Evolutionary conservation across 164 flowering plant genomes (phyloP), one percentile per base, ranked within the genome.

Genomic region (Buxus sempervirens): DNA sequence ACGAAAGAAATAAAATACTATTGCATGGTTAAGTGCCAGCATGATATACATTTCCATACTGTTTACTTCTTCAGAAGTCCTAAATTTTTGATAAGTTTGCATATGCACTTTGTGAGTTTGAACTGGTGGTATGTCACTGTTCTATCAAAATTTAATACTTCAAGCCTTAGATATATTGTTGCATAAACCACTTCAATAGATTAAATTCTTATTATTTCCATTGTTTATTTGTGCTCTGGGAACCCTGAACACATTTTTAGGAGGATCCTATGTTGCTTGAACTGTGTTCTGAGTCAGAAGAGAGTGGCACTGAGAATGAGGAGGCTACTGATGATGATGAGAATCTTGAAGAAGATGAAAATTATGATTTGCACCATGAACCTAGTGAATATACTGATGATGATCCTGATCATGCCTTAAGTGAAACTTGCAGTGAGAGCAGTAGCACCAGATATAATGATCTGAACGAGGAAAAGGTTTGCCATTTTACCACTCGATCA

Each of bases 311-410:
- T 81, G 88, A 73, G 74, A 82, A 78, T 69, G 93, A 82, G 63
- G 89, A 80, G 73, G 82, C 65, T 41, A 77, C 80, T 72, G 87
- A 83, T 75, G 85, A 85, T 66, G 89, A 84, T 72, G 87, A 77
- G 59, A 72, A 57, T 36, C 65, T 71, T 55, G 84, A 82, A 20
- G 85, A 81, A 63, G 81, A 78, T 53, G 79, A 75, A 22, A 54
- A 63, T 5, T 54, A 62, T 24, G 72, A 68, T 19, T 64, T 63
- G 12, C 51, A 45, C 1, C 51, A 45, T 45, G 51, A 5, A 1
- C 51, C 75, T 63, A 78, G 78, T 61, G 71, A 71, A 28, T 74
- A 78, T 27, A 60, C 76, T 32, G 86, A 79, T 71, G 85, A 81
- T 48, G 82, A 81, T 67, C 42, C 28, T 69, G 88, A 79, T 54